Evolutionary conservation across 495 filamentous ascomycete species (phyloP).

Genomic region (Neurospora hispaniola): DNA sequence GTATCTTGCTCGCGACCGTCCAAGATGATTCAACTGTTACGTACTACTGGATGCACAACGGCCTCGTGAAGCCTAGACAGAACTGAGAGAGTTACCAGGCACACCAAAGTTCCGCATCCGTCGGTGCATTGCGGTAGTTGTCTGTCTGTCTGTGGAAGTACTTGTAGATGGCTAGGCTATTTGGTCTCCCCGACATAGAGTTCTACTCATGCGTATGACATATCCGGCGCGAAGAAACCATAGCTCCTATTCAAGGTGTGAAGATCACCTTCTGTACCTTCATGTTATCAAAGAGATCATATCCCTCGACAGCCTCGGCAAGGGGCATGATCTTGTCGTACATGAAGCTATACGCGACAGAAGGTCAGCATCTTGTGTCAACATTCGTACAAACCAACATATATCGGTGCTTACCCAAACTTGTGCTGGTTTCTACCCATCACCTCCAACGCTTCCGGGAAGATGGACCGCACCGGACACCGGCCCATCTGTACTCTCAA

Average conservation of each 20-base stretch:
- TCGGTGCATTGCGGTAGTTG: neutral
- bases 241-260: conserved; percentile 18
- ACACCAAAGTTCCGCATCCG: neutral
- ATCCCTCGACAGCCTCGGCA: conserved; percentile 72
- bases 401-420: conserved; percentile 51
- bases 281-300: conserved; percentile 87
- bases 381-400: neutral
- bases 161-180: neutral
- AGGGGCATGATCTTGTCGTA: conserved; percentile 88
- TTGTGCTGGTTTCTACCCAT: conserved; percentile 74
- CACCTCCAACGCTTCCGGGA: conserved; percentile 64
- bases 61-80: conserved; percentile 89
- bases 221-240: neutral
- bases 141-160: neutral
- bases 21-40: conserved; percentile 87
- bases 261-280: conserved; percentile 82
- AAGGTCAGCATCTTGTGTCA: neutral
- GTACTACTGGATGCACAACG: conserved; percentile 92
- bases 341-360: conserved; percentile 61
- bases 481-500: conserved; percentile 85
- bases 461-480: conserved; percentile 82
- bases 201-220: neutral
- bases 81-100: conserved; percentile 45
- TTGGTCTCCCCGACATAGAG: neutral
- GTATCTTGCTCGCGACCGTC: conserved; percentile 70